phyloP scores from a whole-genome alignment of 805 yeast genomes.

The Metschnikowia henanensis region DNA sequence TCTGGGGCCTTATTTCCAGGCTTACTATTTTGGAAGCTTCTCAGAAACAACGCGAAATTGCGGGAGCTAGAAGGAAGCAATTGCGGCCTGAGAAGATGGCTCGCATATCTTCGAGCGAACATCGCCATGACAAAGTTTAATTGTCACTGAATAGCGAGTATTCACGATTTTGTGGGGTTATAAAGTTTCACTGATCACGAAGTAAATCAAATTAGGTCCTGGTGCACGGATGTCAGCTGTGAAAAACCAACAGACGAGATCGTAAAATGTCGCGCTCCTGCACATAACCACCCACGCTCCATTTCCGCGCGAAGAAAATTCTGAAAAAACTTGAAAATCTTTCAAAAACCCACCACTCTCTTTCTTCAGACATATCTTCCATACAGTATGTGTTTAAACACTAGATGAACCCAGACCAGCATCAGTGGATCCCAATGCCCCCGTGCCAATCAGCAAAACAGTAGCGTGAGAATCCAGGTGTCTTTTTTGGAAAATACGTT shows the following conservation, averaged over 20 bases:
- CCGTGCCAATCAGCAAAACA: conserved; percentile 21
- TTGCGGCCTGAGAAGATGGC: too few species aligned
- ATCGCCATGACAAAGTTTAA: too few species aligned
- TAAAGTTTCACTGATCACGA: too few species aligned
- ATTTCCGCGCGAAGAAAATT: not conserved
- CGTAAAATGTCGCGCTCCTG: conserved; percentile 4
- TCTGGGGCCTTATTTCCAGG: not conserved
- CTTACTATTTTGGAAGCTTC: not conserved
- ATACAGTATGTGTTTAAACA: conserved; percentile 4
- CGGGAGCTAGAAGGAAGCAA: too few species aligned
- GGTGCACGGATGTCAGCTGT: conserved; percentile 10
- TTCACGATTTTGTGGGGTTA: too few species aligned
- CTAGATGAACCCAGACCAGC: conserved; percentile 7
- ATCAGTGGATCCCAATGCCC: not conserved
- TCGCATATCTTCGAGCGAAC: too few species aligned
- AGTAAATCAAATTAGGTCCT: not conserved
- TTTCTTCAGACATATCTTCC: not conserved
- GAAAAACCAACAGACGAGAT: too few species aligned
- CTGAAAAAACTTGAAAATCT: too few species aligned
- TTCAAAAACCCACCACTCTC: not conserved
- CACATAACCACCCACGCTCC: not conserved
- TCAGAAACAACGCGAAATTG: not conserved
- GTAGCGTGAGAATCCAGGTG: conserved; percentile 18
- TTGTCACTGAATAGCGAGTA: too few species aligned
- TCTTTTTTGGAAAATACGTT: conserved; percentile 1